These are phyloP conservation scores for Boletus semigastroideus DNA, from an alignment of 1,284 basidiomycete species.

Conservation along the genomic window DNA sequence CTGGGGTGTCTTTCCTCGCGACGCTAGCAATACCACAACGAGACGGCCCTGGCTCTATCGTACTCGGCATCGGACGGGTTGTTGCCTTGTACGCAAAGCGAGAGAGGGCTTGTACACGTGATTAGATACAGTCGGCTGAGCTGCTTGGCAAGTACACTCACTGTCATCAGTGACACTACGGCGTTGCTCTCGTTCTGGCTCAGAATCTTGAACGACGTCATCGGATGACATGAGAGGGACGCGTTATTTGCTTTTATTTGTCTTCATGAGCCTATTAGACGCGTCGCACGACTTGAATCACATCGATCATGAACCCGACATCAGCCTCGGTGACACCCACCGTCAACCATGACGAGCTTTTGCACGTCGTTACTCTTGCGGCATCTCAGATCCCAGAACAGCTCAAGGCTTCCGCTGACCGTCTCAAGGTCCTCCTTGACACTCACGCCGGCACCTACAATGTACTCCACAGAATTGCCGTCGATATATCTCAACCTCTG, in stretches of 20 bases:
- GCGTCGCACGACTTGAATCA: not conserved
- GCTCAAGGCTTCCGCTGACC: conserved; percentile 56
- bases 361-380: conserved; percentile 61
- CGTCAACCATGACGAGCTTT: conserved; percentile 57
- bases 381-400: conserved; percentile 66
- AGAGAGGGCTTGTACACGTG: conserved; percentile 18
- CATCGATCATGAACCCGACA: conserved; percentile 25
- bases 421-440: conserved; percentile 65
- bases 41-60: conserved; percentile 1
- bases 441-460: conserved; percentile 63
- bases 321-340: conserved; percentile 33
- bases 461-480: conserved; percentile 70
- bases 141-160: not conserved
- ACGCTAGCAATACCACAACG: not conserved
- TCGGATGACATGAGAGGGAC: conserved; percentile 21
- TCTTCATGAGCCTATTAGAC: conserved; percentile 7
- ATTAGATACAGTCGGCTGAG: not conserved
- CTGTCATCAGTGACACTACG: not conserved
- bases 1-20: conserved; percentile 7
- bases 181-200: not conserved
- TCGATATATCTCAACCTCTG: conserved; percentile 54
- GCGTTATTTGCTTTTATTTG: conserved; percentile 35
- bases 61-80: not conserved
- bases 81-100: conserved; percentile 36
- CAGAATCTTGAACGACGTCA: not conserved